Conservation (phyloP, 2,329 filamentous ascomycete genomes). For the Atkinsonella hypoxylon region DNA sequence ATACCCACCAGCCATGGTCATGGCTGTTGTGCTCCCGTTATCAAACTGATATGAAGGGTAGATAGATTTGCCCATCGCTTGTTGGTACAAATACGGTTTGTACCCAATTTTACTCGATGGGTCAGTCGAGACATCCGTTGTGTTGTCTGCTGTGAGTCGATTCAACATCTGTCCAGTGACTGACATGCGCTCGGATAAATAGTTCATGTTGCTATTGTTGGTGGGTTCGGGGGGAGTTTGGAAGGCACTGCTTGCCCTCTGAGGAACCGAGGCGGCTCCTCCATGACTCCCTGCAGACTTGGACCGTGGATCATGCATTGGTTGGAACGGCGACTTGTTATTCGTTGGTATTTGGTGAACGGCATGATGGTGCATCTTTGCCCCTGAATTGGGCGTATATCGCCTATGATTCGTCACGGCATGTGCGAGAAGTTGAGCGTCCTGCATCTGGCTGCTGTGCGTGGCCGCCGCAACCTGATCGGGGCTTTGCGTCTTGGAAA, state of each 20-base stretch:
- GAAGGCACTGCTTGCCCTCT: slow-evolving; percentile 4
- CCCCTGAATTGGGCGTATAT: slow-evolving; percentile 13
- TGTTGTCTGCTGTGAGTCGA: slow-evolving; percentile 8
- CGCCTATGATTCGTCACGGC: slow-evolving; percentile 9
- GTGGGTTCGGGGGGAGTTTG: slow-evolving; percentile 4
- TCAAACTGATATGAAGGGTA: not conserved
- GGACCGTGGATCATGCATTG: slow-evolving; percentile 13
- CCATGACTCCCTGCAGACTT: slow-evolving; percentile 23
- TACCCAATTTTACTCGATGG: slow-evolving; percentile 14
- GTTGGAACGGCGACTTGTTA: slow-evolving; percentile 20
- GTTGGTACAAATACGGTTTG: slow-evolving; percentile 23
- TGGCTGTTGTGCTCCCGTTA: not conserved
- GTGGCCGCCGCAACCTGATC: slow-evolving; percentile 1
- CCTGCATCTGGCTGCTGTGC: slow-evolving; percentile 5
- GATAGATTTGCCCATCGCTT: slow-evolving; percentile 1
- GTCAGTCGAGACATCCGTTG: slow-evolving; percentile 4
- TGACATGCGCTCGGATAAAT: not conserved
- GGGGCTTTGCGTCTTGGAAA: not conserved
- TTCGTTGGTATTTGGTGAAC: slow-evolving; percentile 12
- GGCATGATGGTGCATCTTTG: slow-evolving; percentile 14
- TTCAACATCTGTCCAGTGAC: not conserved
- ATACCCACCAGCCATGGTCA: not conserved
- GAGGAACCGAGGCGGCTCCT: not conserved
- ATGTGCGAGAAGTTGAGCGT: slow-evolving; percentile 5
- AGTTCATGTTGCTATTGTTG: slow-evolving; percentile 2